Conservation (phyloP, 2,329 filamentous ascomycete genomes). For the Hortaea werneckii region DNA sequence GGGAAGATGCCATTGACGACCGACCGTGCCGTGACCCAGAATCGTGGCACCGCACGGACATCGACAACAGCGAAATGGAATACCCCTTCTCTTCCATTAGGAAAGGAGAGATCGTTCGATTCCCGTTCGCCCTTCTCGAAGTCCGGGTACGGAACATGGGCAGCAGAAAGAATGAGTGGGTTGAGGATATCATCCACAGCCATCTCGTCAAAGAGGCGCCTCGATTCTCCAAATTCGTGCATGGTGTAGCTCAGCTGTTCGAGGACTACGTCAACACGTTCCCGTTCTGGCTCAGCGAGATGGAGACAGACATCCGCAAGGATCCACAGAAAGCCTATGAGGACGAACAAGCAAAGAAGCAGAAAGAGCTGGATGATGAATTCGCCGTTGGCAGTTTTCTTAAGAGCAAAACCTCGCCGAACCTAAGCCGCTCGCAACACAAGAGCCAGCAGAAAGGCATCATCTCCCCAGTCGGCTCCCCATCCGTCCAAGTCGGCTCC, state of each 20-base stretch:
- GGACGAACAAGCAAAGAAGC: conserved; percentile 5
- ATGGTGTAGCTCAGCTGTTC: conserved; percentile 83
- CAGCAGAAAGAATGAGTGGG: conserved; percentile 68
- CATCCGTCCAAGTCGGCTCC: conserved; percentile 45
- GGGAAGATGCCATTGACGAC: conserved; percentile 66
- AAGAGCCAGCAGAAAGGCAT: conserved; percentile 48
- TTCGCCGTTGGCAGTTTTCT: conserved; percentile 83
- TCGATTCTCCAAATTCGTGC: conserved; percentile 92
- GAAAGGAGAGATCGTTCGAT: conserved; percentile 81
- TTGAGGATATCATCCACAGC: conserved; percentile 82
- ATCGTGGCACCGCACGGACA: conserved; percentile 84
- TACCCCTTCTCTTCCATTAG: conserved; percentile 83
- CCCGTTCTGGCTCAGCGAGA: conserved; percentile 88
- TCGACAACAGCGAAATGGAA: conserved; percentile 70
- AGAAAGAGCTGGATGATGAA: conserved; percentile 60
- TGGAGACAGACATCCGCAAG: conserved; percentile 87
- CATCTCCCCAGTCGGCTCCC: conserved; percentile 56
- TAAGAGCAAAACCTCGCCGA: conserved; percentile 37
- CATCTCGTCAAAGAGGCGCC: conserved; percentile 85
- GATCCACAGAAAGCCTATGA: conserved; percentile 55
- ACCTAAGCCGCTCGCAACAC: conserved; percentile 9
- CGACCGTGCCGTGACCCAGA: conserved; percentile 81
- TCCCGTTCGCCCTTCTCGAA: conserved; percentile 84
- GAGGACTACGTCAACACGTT: conserved; percentile 91
- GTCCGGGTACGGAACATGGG: conserved; percentile 59